A percentile compares a stretch with the other conserved stretches of the same genome.
phyloP scores from a whole-genome alignment of 2,329 filamentous ascomycete genomes.

The Ascomycota sp. region DNA sequence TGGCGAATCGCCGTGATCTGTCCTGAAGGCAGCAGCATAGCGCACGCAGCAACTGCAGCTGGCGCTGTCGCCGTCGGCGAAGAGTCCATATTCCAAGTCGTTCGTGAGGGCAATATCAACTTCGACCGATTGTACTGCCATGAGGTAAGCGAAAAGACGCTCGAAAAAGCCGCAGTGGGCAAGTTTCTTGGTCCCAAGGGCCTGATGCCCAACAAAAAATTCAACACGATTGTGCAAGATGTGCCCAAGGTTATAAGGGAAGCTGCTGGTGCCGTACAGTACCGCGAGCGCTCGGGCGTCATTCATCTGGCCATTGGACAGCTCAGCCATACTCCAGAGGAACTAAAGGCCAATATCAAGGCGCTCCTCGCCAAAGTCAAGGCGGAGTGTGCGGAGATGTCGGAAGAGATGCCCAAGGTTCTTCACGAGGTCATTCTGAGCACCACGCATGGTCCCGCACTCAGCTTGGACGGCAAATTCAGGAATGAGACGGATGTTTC shows the following conservation, averaged over 20 bases:
- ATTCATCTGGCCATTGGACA: conserved; percentile 83
- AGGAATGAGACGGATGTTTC: conserved; percentile 38
- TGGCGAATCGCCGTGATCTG: conserved; percentile 79
- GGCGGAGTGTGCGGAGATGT: conserved; percentile 55
- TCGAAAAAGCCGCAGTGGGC: conserved; percentile 66
- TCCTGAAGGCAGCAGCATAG: conserved; percentile 57
- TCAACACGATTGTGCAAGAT: conserved; percentile 72
- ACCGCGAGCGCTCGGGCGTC: conserved; percentile 68
- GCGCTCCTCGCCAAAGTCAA: conserved; percentile 57
- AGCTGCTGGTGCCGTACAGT: conserved; percentile 67
- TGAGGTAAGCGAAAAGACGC: conserved; percentile 49
- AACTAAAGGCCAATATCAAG: conserved; percentile 70
- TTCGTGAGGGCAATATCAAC: conserved; percentile 53
- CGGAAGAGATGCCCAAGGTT: conserved; percentile 34
- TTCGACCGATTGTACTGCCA: conserved; percentile 88
- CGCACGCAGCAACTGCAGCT: conserved; percentile 50
- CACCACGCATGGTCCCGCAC: conserved; percentile 69
- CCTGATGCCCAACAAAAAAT: conserved; percentile 79
- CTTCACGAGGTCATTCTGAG: too few relatives aligned
- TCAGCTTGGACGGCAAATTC: conserved; percentile 70
- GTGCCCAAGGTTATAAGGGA: conserved; percentile 56
- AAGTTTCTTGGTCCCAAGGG: conserved; percentile 72
- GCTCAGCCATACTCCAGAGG: conserved; percentile 68
- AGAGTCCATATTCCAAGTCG: conserved; percentile 61
- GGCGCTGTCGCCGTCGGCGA: conserved; percentile 75